Evolutionary conservation across 352 stramenopile genomes (phyloP).

Genomic region (Pythium sp.): DNA sequence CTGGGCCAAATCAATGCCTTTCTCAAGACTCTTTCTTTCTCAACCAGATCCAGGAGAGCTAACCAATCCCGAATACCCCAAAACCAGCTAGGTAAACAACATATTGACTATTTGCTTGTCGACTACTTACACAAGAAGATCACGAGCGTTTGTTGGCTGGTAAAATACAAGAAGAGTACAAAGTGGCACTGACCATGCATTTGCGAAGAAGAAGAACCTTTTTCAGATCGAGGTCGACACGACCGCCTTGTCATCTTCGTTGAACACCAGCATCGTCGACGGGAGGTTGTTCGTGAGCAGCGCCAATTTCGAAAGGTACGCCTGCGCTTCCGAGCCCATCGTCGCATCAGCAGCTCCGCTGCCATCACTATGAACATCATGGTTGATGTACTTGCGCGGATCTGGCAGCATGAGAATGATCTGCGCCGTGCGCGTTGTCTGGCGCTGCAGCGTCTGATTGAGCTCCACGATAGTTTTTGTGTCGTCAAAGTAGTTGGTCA

Average conservation of each 20-base stretch:
- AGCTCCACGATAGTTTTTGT: slow-evolving; percentile 29
- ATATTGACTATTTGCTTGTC: not conserved
- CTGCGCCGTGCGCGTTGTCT: slow-evolving; percentile 37
- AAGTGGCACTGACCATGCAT: not conserved
- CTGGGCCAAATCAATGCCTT: not conserved
- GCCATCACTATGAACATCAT: not conserved
- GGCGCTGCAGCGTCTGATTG: slow-evolving; percentile 50
- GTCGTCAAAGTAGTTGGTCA: slow-evolving; percentile 21
- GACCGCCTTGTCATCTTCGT: slow-evolving; percentile 38
- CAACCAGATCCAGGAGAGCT: too few species aligned
- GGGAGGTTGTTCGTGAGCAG: slow-evolving; percentile 42
- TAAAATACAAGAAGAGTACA: not conserved
- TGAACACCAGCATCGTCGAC: slow-evolving; percentile 51
- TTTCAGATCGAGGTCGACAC: slow-evolving; percentile 43
- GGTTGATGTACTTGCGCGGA: slow-evolving; percentile 9
- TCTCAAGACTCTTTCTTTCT: not conserved
- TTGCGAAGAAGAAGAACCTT: slow-evolving; percentile 1
- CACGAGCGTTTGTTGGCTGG: not conserved
- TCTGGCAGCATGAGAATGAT: slow-evolving; percentile 45
- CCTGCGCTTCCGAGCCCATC: not conserved
- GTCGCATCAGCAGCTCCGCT: not conserved
- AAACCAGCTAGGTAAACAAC: not conserved
- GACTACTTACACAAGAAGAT: not conserved
- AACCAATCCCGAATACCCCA: not conserved
- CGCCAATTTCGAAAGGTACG: slow-evolving; percentile 35